Percentiles rank a stretch among this genome's conserved stretches.
These are phyloP conservation scores for Fomitopsis schrenkii DNA, from an alignment of 1,284 basidiomycete species.

Conservation along the genomic window DNA sequence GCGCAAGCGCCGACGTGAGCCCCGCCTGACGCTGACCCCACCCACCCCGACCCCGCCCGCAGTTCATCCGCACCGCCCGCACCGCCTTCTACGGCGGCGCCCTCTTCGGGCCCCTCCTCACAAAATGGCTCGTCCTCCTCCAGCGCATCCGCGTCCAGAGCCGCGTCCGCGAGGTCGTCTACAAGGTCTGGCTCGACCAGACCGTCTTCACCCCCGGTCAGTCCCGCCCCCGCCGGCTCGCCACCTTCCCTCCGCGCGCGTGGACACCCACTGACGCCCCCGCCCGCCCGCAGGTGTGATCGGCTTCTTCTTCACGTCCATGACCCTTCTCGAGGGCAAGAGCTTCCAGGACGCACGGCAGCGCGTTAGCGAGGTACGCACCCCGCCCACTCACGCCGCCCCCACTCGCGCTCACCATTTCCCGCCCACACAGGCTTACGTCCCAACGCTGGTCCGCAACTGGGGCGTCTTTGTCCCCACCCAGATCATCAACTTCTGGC, in stretches of 20 bases:
- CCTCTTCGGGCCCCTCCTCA: constrained; percentile 68
- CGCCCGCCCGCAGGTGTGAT: constrained; percentile 45
- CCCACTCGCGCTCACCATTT: not conserved
- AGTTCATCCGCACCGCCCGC: constrained; percentile 71
- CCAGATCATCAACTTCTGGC: constrained; percentile 77
- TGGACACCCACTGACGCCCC: not conserved
- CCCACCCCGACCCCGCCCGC: not conserved
- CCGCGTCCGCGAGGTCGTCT: constrained; percentile 52
- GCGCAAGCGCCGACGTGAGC: not conserved
- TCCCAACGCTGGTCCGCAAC: constrained; percentile 67
- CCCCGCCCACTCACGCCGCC: not conserved
- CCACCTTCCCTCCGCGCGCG: not conserved
- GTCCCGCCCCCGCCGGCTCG: constrained; percentile 2
- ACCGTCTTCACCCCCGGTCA: constrained; percentile 63
- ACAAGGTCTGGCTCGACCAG: constrained; percentile 73
- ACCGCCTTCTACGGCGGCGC: constrained; percentile 72
- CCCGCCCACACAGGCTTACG: constrained; percentile 47
- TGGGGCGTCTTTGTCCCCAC: constrained; percentile 82
- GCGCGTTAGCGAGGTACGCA: constrained; percentile 50
- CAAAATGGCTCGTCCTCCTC: constrained; percentile 68
- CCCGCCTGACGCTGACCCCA: not conserved
- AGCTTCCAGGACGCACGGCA: constrained; percentile 47
- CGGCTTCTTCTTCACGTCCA: constrained; percentile 69
- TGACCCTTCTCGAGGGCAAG: constrained; percentile 73
- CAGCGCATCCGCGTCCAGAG: constrained; percentile 58